Evolutionary conservation across 805 yeast genomes (phyloP), one percentile per base, ranked within the genome.

Genomic region (Starmera pachycereana): DNA sequence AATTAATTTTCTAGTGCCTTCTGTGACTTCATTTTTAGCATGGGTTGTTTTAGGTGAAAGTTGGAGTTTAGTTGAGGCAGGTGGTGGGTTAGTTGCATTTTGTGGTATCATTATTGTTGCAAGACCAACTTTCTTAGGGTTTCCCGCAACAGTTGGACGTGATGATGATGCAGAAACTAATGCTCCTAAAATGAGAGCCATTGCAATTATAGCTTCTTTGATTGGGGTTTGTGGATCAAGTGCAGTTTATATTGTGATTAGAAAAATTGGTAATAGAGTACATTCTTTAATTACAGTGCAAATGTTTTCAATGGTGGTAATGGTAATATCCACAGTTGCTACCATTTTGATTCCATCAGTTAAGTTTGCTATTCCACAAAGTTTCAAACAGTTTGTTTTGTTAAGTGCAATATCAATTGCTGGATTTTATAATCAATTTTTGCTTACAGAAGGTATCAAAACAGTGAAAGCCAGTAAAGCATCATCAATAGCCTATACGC

Each of bases 401-500:
- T 70, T 88, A 46, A 40, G 62, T 2, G 54, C 70, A 19, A 68
- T 86, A 43, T 95, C 96, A 2, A 44, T 81, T 2, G 69, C 83
- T 39, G 97, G 97, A 0, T 89, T 88, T 58, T 61, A 77, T 44
- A 82, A 81, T 78, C 96, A 89, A 57, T 79, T 78, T 51, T 62
- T 80, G 30, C 60, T 84, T 36, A 84, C 96, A 0, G 76, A 85
- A 8, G 96, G 96, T 1, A 72, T 88, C 38, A 95, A 86, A 57
- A 66, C 85, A 40, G 95, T 83, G 46, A 71, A 68, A 43, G 94
- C 96, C 0, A 77, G 87, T 4, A 70, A 83, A 41, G 85, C 88
- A 0, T 69, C 89, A 11, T 69, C 84, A 44, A 78, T 86, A 76
- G 62, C 73, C 2, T 89, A 89, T 56, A 70, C 88, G 2, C 85